Percentiles rank a stretch among this genome's conserved stretches.
Evolutionary conservation across 2,329 filamentous ascomycete species (phyloP).

Genomic region (Aspergillus pseudonomiae): DNA sequence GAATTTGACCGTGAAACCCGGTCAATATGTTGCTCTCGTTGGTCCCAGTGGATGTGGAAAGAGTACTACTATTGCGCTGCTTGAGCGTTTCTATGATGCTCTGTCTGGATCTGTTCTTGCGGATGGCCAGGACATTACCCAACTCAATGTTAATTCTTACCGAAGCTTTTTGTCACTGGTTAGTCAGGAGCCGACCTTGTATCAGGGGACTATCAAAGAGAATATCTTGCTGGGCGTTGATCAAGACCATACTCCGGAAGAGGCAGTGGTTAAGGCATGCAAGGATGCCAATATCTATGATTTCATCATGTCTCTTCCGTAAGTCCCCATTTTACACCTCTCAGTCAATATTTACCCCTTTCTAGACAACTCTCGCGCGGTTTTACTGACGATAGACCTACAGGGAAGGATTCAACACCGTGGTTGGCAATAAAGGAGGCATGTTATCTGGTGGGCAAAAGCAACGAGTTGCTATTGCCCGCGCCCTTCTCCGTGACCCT

Average conservation of each 20-base stretch:
- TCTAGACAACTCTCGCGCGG: background rate
- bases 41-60: slow-evolving; percentile 96
- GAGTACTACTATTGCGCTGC: slow-evolving; percentile 84
- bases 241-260: slow-evolving; percentile 68
- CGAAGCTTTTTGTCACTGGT: slow-evolving; percentile 83
- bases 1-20: slow-evolving; percentile 56
- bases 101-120: slow-evolving; percentile 77
- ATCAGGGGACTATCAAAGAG: slow-evolving; percentile 87
- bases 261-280: slow-evolving; percentile 75
- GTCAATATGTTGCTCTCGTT: slow-evolving; percentile 70
- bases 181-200: slow-evolving; percentile 90
- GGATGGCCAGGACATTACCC: slow-evolving; percentile 79
- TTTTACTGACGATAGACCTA: slow-evolving; percentile 23
- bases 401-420: slow-evolving; percentile 76
- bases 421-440: slow-evolving; percentile 84
- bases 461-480: slow-evolving; percentile 90
- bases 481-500: slow-evolving; percentile 86
- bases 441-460: slow-evolving; percentile 91
- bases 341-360: background rate
- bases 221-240: slow-evolving; percentile 83
- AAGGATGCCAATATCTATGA: slow-evolving; percentile 91
- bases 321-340: slow-evolving; percentile 33
- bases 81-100: slow-evolving; percentile 95
- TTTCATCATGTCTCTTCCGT: slow-evolving; percentile 81
- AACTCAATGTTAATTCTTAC: slow-evolving; percentile 83